Conservation (phyloP, 1,139 yeast genomes). For the Hansenula lynferdii region DNA sequence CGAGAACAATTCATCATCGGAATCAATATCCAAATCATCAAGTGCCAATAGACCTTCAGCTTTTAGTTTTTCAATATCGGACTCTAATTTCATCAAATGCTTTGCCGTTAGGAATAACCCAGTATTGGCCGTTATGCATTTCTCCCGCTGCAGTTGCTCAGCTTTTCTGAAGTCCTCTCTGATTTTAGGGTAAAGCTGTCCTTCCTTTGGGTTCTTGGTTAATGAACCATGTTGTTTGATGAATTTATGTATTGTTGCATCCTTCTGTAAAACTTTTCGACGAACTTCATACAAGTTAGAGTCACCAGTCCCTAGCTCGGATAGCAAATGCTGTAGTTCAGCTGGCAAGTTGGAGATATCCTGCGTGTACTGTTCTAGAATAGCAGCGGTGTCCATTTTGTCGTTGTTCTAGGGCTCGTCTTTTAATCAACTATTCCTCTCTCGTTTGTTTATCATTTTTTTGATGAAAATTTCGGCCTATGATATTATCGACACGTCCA, state of each 20-base stretch:
- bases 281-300: constrained; percentile 59
- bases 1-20: constrained; percentile 24
- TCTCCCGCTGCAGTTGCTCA: constrained; percentile 65
- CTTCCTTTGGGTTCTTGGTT: constrained; percentile 80
- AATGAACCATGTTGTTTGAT: constrained; percentile 81
- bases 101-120: constrained; percentile 73
- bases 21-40: constrained; percentile 28
- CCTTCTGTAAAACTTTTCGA: constrained; percentile 66
- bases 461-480: too few species aligned
- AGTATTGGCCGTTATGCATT: constrained; percentile 75
- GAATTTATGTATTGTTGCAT: constrained; percentile 74
- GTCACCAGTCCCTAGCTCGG: constrained; percentile 75
- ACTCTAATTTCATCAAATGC: constrained; percentile 68
- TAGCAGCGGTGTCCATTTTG: constrained; percentile 67
- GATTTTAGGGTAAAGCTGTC: constrained; percentile 58
- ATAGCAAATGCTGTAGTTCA: constrained; percentile 75
- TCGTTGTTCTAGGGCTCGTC: neutral
- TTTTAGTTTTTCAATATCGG: constrained; percentile 71
- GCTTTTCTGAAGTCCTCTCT: constrained; percentile 63
- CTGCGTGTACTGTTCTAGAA: constrained; percentile 69
- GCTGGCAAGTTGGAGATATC: constrained; percentile 85
- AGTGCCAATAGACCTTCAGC: constrained; percentile 74
- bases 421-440: too few species aligned
- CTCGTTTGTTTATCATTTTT: too few species aligned
- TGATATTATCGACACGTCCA: too few species aligned